Conservation (phyloP, 768 basidiomycete species). For the Pleurotus platypus region DNA sequence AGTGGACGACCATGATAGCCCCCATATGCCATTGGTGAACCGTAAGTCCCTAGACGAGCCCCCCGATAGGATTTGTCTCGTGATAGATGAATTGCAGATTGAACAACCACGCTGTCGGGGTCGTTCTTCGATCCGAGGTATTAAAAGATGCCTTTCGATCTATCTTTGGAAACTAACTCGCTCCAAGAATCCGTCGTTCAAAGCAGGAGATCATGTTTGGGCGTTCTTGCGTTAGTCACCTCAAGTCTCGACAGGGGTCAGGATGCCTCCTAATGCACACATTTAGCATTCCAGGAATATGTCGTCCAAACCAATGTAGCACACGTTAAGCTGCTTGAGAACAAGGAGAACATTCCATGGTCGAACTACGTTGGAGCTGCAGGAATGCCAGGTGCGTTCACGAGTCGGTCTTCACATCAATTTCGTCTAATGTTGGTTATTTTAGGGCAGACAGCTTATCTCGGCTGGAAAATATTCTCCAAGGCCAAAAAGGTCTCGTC, state of each 20-base stretch:
- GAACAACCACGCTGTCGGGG: slow-evolving; percentile 32
- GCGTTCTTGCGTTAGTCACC: slow-evolving; percentile 24
- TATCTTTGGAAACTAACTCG: not conserved
- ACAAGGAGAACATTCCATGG: slow-evolving; percentile 45
- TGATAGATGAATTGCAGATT: slow-evolving; percentile 16
- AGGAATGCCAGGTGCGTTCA: slow-evolving; percentile 49
- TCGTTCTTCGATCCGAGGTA: slow-evolving; percentile 36
- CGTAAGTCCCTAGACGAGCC: slow-evolving; percentile 22
- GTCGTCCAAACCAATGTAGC: slow-evolving; percentile 32
- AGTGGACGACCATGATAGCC: slow-evolving; percentile 10
- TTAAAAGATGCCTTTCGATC: too few species aligned
- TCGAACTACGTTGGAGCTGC: slow-evolving; percentile 43
- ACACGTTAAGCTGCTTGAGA: slow-evolving; percentile 27
- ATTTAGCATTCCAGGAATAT: slow-evolving; percentile 20
- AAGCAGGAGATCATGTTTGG: slow-evolving; percentile 38
- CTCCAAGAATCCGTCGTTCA: slow-evolving; percentile 23
- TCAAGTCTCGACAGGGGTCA: not conserved
- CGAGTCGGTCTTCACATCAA: not conserved
- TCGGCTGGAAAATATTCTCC: slow-evolving; percentile 38
- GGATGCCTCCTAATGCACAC: not conserved
- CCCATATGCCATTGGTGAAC: slow-evolving; percentile 28
- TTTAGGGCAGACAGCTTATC: slow-evolving; percentile 34
- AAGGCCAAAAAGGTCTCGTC: slow-evolving; percentile 29
- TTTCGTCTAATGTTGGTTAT: not conserved
- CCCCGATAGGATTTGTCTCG: not conserved